These are phyloP conservation scores for Cutaneotrichosporon sp. DNA, from an alignment of 1,284 basidiomycete genomes.

Conservation along the genomic window DNA sequence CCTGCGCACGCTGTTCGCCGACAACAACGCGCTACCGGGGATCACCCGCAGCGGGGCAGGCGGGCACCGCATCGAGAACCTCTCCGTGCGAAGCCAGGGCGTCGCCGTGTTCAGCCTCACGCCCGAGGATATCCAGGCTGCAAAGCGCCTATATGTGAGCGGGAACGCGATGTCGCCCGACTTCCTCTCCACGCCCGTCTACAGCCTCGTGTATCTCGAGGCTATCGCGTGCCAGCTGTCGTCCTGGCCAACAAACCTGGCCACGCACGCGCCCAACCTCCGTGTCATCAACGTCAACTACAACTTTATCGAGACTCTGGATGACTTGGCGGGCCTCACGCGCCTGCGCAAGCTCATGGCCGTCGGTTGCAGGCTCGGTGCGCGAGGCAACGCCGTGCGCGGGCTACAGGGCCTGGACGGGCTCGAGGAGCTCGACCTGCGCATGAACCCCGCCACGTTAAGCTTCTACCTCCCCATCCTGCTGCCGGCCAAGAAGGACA, in stretches of 20 bases:
- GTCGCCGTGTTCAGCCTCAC: constrained; percentile 49
- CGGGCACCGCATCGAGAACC: constrained; percentile 76
- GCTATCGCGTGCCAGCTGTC: constrained; percentile 85
- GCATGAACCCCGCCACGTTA: constrained; percentile 94
- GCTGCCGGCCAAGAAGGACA: constrained; percentile 47
- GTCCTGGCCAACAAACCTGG: constrained; percentile 68
- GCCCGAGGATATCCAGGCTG: constrained; percentile 76
- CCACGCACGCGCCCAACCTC: constrained; percentile 75
- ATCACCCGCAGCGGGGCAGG: constrained; percentile 57
- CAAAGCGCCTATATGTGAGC: constrained; percentile 90
- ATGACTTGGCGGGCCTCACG: constrained; percentile 69
- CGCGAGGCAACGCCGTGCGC: constrained; percentile 65
- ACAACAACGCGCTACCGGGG: constrained; percentile 72
- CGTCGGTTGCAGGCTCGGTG: constrained; percentile 73
- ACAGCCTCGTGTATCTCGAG: constrained; percentile 91
- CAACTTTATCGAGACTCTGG: constrained; percentile 78
- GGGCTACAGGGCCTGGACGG: constrained; percentile 68
- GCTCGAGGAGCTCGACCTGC: constrained; percentile 85
- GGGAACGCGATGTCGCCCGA: constrained; percentile 56
- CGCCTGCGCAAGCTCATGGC: constrained; percentile 78
- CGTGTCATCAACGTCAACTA: constrained; percentile 93
- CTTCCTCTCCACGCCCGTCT: constrained; percentile 63
- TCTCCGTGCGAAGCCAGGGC: constrained; percentile 87
- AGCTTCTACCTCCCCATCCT: constrained; percentile 89
- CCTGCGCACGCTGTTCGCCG: constrained; percentile 87